phyloP scores from a whole-genome alignment of 345 rosid genomes.

The Raphanus raphanistrum region DNA sequence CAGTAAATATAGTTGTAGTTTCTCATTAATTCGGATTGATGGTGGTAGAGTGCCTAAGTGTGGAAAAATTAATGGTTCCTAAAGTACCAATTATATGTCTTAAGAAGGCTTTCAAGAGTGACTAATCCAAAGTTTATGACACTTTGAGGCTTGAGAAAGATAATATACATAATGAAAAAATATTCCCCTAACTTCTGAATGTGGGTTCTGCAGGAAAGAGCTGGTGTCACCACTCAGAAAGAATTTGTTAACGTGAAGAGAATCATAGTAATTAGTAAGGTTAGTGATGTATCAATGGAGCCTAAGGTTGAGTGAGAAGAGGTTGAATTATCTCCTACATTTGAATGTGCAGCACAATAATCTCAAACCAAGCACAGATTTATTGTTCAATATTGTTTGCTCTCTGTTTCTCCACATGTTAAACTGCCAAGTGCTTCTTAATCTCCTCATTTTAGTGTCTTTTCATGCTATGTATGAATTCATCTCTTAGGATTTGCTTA shows the following conservation, averaged over 20 bases:
- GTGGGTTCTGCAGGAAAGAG: not conserved
- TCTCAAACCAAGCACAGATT: slow-evolving; percentile 62
- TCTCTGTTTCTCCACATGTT: not conserved
- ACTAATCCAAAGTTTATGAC: no score
- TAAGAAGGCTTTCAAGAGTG: no score
- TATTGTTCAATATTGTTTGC: slow-evolving; percentile 16
- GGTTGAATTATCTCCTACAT: slow-evolving; percentile 91
- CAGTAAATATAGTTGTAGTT: not conserved
- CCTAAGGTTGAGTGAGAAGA: slow-evolving; percentile 87
- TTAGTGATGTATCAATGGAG: slow-evolving; percentile 49
- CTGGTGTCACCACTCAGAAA: slow-evolving; percentile 45
- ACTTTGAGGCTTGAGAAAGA: no score
- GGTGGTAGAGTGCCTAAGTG: not conserved
- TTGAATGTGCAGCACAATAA: slow-evolving; percentile 37
- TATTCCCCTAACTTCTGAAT: no score
- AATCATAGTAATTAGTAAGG: slow-evolving; percentile 48
- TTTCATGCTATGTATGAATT: not conserved
- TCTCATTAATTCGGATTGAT: no score
- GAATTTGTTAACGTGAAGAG: slow-evolving; percentile 50
- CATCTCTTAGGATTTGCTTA: no score
- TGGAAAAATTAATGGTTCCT: not conserved
- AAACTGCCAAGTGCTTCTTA: not conserved
- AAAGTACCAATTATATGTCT: no score
- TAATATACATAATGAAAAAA: no score
- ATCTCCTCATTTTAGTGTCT: not conserved